Conservation (phyloP, 306 rosid genomes). For the Macrotyloma uniflorum region DNA sequence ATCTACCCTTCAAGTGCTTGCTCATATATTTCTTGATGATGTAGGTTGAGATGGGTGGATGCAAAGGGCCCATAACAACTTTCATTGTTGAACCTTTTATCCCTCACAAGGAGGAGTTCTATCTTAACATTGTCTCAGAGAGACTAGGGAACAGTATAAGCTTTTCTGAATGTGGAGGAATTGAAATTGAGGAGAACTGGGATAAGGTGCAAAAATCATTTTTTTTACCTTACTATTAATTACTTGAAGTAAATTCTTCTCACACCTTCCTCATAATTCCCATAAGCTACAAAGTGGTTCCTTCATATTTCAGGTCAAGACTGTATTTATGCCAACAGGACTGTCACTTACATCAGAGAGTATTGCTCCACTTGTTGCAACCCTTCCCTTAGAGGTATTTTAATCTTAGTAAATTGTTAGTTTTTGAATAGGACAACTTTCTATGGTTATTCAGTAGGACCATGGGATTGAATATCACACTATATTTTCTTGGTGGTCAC, state of each 20-base stretch:
- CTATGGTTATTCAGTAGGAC: background rate
- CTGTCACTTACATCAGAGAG: conserved; percentile 63
- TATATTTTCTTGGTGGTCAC: background rate
- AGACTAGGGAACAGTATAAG: conserved; percentile 82
- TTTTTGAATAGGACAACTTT: background rate
- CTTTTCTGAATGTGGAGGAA: conserved; percentile 98
- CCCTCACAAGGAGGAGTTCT: conserved; percentile 90
- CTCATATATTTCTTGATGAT: conserved; percentile 24
- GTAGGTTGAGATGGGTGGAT: conserved; percentile 90
- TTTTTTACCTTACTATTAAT: background rate
- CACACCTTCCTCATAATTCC: background rate
- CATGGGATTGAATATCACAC: background rate
- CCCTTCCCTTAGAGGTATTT: conserved; percentile 86
- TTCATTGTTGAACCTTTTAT: conserved; percentile 94
- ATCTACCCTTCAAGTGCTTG: conserved; percentile 15
- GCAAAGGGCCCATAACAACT: conserved; percentile 93
- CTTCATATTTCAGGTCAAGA: conserved; percentile 69
- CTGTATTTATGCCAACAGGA: conserved; percentile 83
- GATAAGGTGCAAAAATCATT: conserved; percentile 63
- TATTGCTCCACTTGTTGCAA: conserved; percentile 82
- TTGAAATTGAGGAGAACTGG: conserved; percentile 98
- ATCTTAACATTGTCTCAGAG: conserved; percentile 85
- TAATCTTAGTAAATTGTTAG: background rate
- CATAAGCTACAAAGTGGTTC: conserved; percentile 20
- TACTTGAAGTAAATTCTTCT: background rate